Base-by-base conservation (phyloP, 345 rosid species). In the Gossypium mustelinum region DNA sequence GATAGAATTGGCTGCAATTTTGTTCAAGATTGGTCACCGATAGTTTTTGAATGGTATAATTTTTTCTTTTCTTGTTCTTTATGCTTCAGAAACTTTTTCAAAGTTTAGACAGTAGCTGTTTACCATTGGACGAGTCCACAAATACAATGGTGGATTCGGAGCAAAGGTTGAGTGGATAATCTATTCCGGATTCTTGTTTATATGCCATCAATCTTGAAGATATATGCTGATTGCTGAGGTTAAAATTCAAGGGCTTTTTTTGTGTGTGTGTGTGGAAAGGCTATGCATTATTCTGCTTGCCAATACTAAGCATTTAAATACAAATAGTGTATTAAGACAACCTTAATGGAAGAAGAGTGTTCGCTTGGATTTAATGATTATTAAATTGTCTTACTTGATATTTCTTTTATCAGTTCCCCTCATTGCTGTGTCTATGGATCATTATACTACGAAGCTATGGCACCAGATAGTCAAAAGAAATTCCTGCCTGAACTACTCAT, bases 131-230 rank as follows among this genome's bases (percentile, higher is more conserved):
- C 48, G 18, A 65, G 50, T 44, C 16, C 39, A 22, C 47, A 34
- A 43, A 66, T 22, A 20, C 45, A 11, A 66, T 27, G 72, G 68
- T 66, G 20, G 39, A 57, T 24, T 56, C 59, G 24, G 48, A 72
- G 50, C 52, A 25, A 51, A 73, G 54, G 2, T 71, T 18, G 59
- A 24, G 22, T 59, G 57, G 52, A 41, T 65, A 67, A 56, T 72
- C 56, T 24, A 43, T 24, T 55, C 73, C 72, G 56, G 39, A 29
- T 72, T 47, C 16, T 8, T 27, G 50, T 13, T 43, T 11, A 43
- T 56, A 3, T 73, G 55, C 67, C 22, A 57, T 11, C 9, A 25
- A 58, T 34, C 39, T 29, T 61, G 56, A 47, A 41, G 6, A 29
- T 7, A 73, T 34, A 34, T 34, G 41, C 41, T 34, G 41, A 34